Base-by-base conservation (phyloP, 495 filamentous ascomycete species). In the Aspergillus taichungensis region DNA sequence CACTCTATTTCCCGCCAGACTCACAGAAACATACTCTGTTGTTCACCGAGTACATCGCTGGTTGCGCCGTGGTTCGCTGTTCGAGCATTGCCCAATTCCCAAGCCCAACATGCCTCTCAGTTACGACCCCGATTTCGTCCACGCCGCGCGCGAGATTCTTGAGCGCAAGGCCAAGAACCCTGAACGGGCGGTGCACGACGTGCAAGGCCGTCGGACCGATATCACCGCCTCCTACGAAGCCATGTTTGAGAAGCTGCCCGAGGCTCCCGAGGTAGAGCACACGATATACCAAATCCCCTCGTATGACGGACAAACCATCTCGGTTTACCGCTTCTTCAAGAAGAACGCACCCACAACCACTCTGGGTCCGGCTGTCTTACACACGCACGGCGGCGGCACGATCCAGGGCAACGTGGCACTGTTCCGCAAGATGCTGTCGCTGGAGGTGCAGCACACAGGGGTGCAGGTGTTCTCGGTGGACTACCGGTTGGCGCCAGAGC, bases 401-500 rank as follows among this genome's bases (percentile, higher is more conserved):
- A 47, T 54, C 35, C 30, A 47, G 5, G 55, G 52, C 0, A 37
- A 43, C 13, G 49, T 48, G 31, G 27, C 38, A 0, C 7, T 46
- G 28, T 36, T 50, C 34, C 31, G 14, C 7, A 47, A 38, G 8
- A 14, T 33, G n/a, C 40, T 54, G 1, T n/a, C 33, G 8, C 24
- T 37, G n/a, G 37, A 44, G 12, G 50, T 56, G 5, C 39, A 47
- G 6, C 29, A 47, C 9, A 44, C 43, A 0, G 50, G 52, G 2
- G 46, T 56, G 6, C 47, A 51, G 13, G 39, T 62, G 27, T 50
- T 67, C 42, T 55, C 49, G 1, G 57, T 66, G 9, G 61, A 61
- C n/a, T 66, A 69, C 40, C 58, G 66, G 6, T 37, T 66, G 8
- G 60, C 64, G 0, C 63, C 65, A 3, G 63, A 68, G 37, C 40